phyloP scores from a whole-genome alignment of 148 eudicot genomes.

The Chenopodium suecicum region DNA sequence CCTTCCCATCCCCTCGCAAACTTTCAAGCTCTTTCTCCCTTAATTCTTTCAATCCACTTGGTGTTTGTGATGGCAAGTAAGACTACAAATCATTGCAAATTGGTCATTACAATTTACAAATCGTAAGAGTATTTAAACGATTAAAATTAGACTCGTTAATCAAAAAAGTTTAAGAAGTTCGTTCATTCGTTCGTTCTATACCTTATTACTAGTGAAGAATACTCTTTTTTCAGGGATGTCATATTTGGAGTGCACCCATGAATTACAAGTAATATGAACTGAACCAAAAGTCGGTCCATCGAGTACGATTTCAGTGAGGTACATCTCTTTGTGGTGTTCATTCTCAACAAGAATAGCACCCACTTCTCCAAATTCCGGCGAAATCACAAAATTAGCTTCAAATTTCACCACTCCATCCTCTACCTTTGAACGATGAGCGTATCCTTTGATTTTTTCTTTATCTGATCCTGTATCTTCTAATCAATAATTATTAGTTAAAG shows the following conservation, averaged over 20 bases:
- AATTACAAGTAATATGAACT: slow-evolving; percentile 28
- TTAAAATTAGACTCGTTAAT: too few relatives aligned
- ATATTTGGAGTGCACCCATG: slow-evolving; percentile 36
- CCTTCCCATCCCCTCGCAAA: slow-evolving; percentile 56
- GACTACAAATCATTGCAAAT: neutral
- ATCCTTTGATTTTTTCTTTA: slow-evolving; percentile 26
- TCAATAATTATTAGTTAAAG: too few relatives aligned
- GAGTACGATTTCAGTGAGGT: slow-evolving; percentile 25
- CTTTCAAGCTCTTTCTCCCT: slow-evolving; percentile 47
- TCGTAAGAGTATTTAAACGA: too few relatives aligned
- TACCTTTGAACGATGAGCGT: slow-evolving; percentile 6
- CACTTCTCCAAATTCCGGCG: slow-evolving; percentile 33
- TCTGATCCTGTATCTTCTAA: slow-evolving; percentile 26
- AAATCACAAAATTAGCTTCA: slow-evolving; percentile 32
- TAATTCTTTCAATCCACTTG: slow-evolving; percentile 49
- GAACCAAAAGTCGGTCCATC: slow-evolving; percentile 24
- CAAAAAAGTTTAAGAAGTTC: too few relatives aligned
- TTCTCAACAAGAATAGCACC: slow-evolving; percentile 39
- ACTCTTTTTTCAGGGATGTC: slow-evolving; percentile 31
- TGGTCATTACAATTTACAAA: too few relatives aligned
- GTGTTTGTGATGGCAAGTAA: slow-evolving; percentile 67
- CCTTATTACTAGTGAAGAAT: slow-evolving; percentile 44
- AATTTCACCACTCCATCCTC: slow-evolving; percentile 20
- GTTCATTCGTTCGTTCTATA: neutral
- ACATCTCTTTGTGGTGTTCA: slow-evolving; percentile 40